Percentiles rank a stretch among this genome's conserved stretches.
phyloP scores from a whole-genome alignment of 2,329 filamentous ascomycete genomes.

The Fusarium anguioides region DNA sequence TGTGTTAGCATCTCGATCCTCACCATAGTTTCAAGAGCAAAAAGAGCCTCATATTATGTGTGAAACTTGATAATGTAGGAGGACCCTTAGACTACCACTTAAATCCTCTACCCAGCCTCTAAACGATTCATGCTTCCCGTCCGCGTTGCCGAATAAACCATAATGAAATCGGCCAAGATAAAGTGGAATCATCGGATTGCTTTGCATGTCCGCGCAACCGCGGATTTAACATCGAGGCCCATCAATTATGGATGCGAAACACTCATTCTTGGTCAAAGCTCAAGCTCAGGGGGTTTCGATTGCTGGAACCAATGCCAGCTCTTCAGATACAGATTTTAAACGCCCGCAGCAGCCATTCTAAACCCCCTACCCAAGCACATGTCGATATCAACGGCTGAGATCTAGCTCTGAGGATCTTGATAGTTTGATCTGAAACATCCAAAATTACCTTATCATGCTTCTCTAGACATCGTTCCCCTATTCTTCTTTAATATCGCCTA shows the following conservation, averaged over 20 bases:
- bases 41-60: conserved; percentile 37
- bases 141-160: conserved; percentile 3
- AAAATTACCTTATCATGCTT: conserved; percentile 16
- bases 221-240: background rate
- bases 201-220: background rate
- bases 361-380: conserved; percentile 11
- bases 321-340: conserved; percentile 30
- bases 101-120: conserved; percentile 7
- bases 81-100: conserved; percentile 12
- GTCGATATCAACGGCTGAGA: conserved; percentile 16
- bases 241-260: too few species aligned
- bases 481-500: background rate
- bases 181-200: background rate
- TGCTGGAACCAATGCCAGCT: conserved; percentile 31
- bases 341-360: conserved; percentile 37
- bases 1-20: too few species aligned
- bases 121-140: background rate
- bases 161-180: background rate
- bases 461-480: background rate
- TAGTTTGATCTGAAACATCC: conserved; percentile 23
- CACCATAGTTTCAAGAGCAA: conserved; percentile 2
- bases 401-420: background rate
- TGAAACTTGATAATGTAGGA: conserved; percentile 26
- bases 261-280: conserved; percentile 12
- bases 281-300: conserved; percentile 20